Percentiles rank a stretch among this genome's conserved stretches.
phyloP scores from a whole-genome alignment of 1,139 yeast genomes.

The Taphrina wiesneri region DNA sequence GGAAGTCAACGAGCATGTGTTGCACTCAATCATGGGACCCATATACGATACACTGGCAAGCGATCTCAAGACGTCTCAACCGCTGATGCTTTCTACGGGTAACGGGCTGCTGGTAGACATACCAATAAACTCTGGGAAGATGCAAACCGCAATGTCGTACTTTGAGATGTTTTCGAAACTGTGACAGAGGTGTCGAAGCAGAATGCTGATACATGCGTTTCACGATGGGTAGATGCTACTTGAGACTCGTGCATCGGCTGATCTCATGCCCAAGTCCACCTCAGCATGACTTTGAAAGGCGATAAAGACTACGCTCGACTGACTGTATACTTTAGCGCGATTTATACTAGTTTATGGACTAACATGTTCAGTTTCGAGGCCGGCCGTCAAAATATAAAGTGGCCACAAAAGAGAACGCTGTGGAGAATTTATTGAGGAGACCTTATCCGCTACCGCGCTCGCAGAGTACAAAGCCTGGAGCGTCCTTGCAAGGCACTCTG shows the following conservation, averaged over 20 bases:
- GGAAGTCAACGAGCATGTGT: background rate
- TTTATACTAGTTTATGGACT: background rate
- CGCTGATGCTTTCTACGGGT: background rate
- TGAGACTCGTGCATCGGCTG: background rate
- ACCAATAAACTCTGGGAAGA: background rate
- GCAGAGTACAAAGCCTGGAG: background rate
- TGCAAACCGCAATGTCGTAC: constrained; percentile 14
- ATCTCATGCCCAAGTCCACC: background rate
- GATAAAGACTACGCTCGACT: background rate
- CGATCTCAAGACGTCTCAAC: background rate
- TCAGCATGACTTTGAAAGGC: background rate
- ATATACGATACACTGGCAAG: background rate
- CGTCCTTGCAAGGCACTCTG: background rate
- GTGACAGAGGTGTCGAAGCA: background rate
- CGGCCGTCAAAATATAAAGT: background rate
- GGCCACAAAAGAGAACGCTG: background rate
- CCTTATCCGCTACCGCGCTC: constrained; percentile 5
- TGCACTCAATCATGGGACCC: constrained; percentile 8
- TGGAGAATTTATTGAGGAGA: background rate
- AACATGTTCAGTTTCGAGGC: background rate
- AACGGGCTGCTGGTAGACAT: background rate
- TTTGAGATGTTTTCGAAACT: constrained; percentile 13
- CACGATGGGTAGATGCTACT: background rate
- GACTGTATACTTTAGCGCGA: background rate
- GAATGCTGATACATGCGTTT: background rate